Conservation (phyloP, 257 asterid species). For the Lantana camara region DNA sequence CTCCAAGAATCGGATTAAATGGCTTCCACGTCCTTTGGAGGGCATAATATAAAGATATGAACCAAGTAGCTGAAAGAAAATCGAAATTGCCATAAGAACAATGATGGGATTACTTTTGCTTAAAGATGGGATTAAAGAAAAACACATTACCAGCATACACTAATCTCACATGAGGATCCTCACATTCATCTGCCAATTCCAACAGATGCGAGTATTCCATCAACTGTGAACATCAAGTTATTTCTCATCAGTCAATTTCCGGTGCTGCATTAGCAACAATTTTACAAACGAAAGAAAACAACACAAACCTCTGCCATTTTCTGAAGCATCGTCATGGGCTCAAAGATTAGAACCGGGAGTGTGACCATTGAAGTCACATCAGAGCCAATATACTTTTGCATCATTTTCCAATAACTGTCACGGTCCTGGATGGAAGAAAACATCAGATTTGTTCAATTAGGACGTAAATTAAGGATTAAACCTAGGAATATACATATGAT, state of each 20-base stretch:
- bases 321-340: conserved; percentile 99
- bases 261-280: conserved; percentile 8
- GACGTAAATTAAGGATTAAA: no score
- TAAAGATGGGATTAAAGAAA: background rate
- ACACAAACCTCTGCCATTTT: conserved; percentile 97
- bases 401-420: conserved; percentile 95
- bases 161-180: conserved; percentile 93
- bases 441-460: conserved; percentile 25
- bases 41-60: conserved; percentile 91
- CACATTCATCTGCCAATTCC: conserved; percentile 91
- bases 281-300: conserved; percentile 11
- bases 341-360: conserved; percentile 96
- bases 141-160: conserved; percentile 65
- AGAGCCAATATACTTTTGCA: conserved; percentile 94
- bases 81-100: background rate
- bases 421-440: conserved; percentile 65
- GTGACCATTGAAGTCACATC: conserved; percentile 99
- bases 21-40: conserved; percentile 99
- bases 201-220: conserved; percentile 93
- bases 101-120: background rate
- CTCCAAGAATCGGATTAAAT: conserved; percentile 97
- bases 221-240: conserved; percentile 48
- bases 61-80: conserved; percentile 30
- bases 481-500: conserved; percentile 17
- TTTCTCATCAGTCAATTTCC: background rate